Base-by-base conservation (phyloP, 805 yeast genomes). In the Debaryomyces maramus region DNA sequence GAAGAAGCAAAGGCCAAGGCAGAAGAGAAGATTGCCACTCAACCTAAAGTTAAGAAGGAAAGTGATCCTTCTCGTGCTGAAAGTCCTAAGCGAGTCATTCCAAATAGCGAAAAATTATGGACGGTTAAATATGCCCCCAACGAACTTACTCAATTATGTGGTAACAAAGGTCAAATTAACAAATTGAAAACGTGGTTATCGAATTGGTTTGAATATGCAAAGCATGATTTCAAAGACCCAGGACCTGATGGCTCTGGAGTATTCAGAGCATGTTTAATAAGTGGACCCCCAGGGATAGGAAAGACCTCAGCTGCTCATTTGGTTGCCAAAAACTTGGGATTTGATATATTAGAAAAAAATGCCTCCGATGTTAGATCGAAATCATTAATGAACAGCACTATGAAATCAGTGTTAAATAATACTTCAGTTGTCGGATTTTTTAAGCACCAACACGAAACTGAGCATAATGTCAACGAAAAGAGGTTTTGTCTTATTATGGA, bases 331-430 rank as follows among this genome's bases (percentile, higher is more conserved):
- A 73, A 77, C 13, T 59, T 83, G 29, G 91, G 91, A 1, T 85
- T 72, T 54, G 93, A 85, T 56, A 66, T 85, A 4, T 68, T 85
- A 53, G 95, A 85, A 59, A 83, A 81, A 56, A 85, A 85, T 59
- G 95, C 95, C 0, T 80, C 90, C 14, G 99, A 96, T 53, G 93
- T 91, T 6, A 72, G 99, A 51, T 85, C 95, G 9, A 90, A 91
- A 60, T 75, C 81, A 23, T 65, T 90, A 23, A 68, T 93, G 48
- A 84, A 85, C 51, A 67, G 75, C 9, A 81, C 78, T 28, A 72
- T 93, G 18, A 81, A 83, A 44, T 79, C 83, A 14, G 82, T 88
- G 1, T 69, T 91, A 40, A 80, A 78, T 58, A 91, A 89, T 56
- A 82, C 89, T 13, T 88, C 97, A 0, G 83, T 93, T 11, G 78